Conservation (phyloP, 139 green algal genomes). For the Asterochloris sp. region DNA sequence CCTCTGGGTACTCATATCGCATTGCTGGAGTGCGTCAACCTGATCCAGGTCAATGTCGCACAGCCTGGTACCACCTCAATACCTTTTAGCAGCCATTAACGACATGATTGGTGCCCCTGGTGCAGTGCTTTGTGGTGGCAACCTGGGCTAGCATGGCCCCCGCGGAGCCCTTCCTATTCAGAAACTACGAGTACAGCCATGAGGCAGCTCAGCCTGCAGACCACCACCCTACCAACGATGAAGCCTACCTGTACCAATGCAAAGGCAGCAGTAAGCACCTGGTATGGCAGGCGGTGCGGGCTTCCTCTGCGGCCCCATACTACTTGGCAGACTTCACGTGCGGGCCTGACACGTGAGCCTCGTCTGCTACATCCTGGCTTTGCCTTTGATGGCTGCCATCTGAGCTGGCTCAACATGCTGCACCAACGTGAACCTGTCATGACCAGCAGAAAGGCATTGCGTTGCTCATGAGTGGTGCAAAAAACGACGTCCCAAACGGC, state of each 20-base stretch:
- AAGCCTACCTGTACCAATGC: constrained; percentile 18
- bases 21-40: too few species aligned
- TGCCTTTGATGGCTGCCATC: background rate
- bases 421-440: background rate
- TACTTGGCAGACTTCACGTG: constrained; percentile 87
- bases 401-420: background rate
- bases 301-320: constrained; percentile 83
- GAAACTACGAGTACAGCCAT: constrained; percentile 76
- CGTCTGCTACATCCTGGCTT: background rate
- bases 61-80: too few species aligned
- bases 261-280: constrained; percentile 50
- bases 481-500: background rate
- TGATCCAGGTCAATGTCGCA: too few species aligned
- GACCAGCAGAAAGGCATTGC: background rate
- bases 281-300: constrained; percentile 89
- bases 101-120: too few species aligned
- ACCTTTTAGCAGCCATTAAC: too few species aligned
- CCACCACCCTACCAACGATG: background rate
- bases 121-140: constrained; percentile 58
- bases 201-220: background rate
- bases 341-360: constrained; percentile 24
- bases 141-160: constrained; percentile 76
- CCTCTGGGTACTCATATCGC: too few species aligned
- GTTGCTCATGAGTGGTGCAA: background rate
- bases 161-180: constrained; percentile 84